These are phyloP conservation scores for Paragyromitra xinjiangensis DNA, from an alignment of 495 filamentous ascomycete species.

Conservation along the genomic window DNA sequence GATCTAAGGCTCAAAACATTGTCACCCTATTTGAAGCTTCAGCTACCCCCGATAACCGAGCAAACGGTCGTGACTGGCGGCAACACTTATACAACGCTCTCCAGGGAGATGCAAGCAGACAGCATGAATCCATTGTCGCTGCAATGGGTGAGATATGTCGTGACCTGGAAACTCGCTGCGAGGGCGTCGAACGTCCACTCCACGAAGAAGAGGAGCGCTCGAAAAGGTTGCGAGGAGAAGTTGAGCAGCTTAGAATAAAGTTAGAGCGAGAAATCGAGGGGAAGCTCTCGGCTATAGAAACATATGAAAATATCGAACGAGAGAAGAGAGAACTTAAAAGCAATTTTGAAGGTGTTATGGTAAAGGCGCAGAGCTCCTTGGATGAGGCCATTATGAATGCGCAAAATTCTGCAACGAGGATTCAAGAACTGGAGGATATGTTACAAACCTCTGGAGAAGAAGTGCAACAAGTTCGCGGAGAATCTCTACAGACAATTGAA, in stretches of 20 bases:
- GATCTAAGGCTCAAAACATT: slow-evolving; percentile 26
- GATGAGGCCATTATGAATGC: slow-evolving; percentile 31
- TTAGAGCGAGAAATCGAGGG: slow-evolving; percentile 41
- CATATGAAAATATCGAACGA: slow-evolving; percentile 31
- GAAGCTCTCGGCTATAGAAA: slow-evolving; percentile 35
- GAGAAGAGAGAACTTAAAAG: slow-evolving; percentile 38
- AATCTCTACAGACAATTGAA: slow-evolving; percentile 32
- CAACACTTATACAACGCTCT: slow-evolving; percentile 36
- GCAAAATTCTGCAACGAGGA: slow-evolving; percentile 22
- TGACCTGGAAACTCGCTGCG: slow-evolving; percentile 52
- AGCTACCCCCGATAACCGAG: slow-evolving; percentile 52
- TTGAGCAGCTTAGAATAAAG: slow-evolving; percentile 35
- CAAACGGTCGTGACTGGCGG: slow-evolving; percentile 52
- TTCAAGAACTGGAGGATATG: slow-evolving; percentile 24
- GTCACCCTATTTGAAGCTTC: slow-evolving; percentile 54
- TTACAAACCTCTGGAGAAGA: slow-evolving; percentile 36
- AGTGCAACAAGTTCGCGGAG: slow-evolving; percentile 26
- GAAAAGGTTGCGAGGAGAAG: slow-evolving; percentile 30
- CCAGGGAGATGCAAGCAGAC: slow-evolving; percentile 48
- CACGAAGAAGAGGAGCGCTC: slow-evolving; percentile 47
- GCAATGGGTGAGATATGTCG: slow-evolving; percentile 55
- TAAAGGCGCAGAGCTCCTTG: slow-evolving; percentile 34
- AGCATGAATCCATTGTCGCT: slow-evolving; percentile 50
- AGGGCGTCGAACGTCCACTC: slow-evolving; percentile 53
- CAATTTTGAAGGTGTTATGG: slow-evolving; percentile 19